Evolutionary conservation across 768 basidiomycete species (phyloP).

Genomic region (Cystobasidiopsis lactophilus): DNA sequence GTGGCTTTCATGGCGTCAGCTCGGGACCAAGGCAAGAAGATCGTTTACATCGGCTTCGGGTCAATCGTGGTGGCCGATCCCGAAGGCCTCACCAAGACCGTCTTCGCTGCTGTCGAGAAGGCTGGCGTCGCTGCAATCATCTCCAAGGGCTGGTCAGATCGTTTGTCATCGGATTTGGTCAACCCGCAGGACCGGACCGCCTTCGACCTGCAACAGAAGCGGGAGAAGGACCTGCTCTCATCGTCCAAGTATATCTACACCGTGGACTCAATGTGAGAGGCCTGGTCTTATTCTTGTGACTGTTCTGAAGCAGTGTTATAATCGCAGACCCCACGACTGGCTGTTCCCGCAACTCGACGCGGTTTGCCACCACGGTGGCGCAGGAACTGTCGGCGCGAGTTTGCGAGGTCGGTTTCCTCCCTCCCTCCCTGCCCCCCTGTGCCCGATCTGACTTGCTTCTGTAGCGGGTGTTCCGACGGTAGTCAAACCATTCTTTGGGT

Average conservation of each 20-base stretch:
- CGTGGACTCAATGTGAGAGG: constrained; percentile 36
- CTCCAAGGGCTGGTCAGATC: constrained; percentile 95
- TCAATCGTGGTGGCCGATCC: constrained; percentile 95
- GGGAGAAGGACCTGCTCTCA: constrained; percentile 41
- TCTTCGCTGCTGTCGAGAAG: constrained; percentile 64
- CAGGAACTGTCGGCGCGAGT: constrained; percentile 88
- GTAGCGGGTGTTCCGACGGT: constrained; percentile 73
- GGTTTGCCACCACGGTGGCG: constrained; percentile 95
- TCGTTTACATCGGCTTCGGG: constrained; percentile 94
- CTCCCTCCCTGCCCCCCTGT: neutral
- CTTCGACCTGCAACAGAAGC: constrained; percentile 37
- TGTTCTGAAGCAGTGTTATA: neutral
- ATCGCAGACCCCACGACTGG: constrained; percentile 41
- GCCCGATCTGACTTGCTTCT: no score
- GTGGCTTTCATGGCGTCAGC: constrained; percentile 63
- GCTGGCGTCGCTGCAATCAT: constrained; percentile 81
- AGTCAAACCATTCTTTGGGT: constrained; percentile 86
- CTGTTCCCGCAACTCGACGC: constrained; percentile 79
- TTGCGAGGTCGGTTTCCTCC: constrained; percentile 36
- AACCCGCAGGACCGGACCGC: neutral
- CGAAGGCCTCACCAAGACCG: constrained; percentile 67
- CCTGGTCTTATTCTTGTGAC: constrained; percentile 39
- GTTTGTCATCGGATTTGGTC: constrained; percentile 33
- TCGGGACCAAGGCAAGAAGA: constrained; percentile 50
- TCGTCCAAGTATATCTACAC: constrained; percentile 59